Percentiles rank a stretch among this genome's conserved stretches.
Conservation (phyloP, 2,329 filamentous ascomycete genomes). For the Endoconidiophora polonica region DNA sequence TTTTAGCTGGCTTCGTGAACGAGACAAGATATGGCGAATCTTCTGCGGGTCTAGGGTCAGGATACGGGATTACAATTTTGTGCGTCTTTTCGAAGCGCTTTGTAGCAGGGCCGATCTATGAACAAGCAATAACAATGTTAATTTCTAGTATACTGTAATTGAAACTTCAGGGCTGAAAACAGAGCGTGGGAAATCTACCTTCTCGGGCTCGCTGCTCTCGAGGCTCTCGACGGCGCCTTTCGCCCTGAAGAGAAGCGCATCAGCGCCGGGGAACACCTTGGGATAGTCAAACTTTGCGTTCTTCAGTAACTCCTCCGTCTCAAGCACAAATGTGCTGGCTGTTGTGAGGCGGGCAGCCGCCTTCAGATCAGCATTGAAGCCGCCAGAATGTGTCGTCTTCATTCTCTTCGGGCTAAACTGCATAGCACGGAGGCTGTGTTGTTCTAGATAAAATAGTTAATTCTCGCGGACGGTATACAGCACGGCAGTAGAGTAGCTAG, state of each 20-base stretch:
- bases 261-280: constrained; percentile 30
- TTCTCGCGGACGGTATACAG: too few relatives aligned
- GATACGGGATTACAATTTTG: constrained; percentile 64
- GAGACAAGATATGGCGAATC: constrained; percentile 69
- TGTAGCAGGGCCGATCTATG: constrained; percentile 49
- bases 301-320: constrained; percentile 42
- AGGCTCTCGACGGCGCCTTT: constrained; percentile 37
- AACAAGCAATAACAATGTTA: background rate
- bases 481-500: background rate
- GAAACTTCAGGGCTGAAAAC: background rate
- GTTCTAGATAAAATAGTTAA: background rate
- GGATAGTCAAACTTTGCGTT: constrained; percentile 36
- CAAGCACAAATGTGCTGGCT: constrained; percentile 39
- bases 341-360: constrained; percentile 26
- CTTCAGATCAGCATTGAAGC: constrained; percentile 26
- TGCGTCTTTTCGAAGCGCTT: constrained; percentile 49
- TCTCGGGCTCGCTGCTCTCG: constrained; percentile 30
- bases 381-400: constrained; percentile 27
- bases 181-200: constrained; percentile 25
- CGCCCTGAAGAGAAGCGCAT: constrained; percentile 32
- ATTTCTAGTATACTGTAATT: background rate
- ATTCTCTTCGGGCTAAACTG: constrained; percentile 31
- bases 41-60: constrained; percentile 57
- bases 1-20: constrained; percentile 56
- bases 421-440: constrained; percentile 20